A percentile compares a stretch with the other conserved stretches of the same genome.
Conservation (phyloP, 2,329 filamentous ascomycete species). For the Trichothecium roseum region DNA sequence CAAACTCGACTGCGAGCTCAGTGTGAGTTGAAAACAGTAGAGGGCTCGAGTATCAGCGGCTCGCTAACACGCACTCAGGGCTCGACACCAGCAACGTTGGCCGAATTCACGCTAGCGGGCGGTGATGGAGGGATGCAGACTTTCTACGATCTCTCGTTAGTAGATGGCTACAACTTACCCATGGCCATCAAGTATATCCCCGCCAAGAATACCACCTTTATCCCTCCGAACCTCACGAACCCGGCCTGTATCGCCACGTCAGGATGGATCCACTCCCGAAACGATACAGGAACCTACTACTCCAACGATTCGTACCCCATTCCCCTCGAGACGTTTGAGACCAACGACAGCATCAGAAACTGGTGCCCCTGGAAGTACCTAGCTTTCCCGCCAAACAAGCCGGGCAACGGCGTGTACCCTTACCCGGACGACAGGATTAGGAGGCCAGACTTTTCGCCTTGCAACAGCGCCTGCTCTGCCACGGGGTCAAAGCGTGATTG, state of each 20-base stretch:
- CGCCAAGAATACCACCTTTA: constrained; percentile 50
- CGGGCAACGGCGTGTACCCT: constrained; percentile 66
- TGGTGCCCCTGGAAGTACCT: constrained; percentile 82
- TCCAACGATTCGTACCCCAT: constrained; percentile 57
- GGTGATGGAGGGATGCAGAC: constrained; percentile 50
- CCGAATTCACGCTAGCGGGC: constrained; percentile 68
- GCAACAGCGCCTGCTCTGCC: constrained; percentile 65
- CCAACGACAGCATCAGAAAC: constrained; percentile 42
- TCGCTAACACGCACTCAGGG: constrained; percentile 37
- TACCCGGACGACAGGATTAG: constrained; percentile 68
- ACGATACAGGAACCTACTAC: constrained; percentile 44
- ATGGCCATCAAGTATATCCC: constrained; percentile 52
- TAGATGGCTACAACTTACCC: constrained; percentile 77
- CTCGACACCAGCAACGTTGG: constrained; percentile 62
- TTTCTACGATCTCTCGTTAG: constrained; percentile 77
- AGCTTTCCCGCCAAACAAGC: constrained; percentile 54
- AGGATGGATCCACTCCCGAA: constrained; percentile 46
- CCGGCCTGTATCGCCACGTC: constrained; percentile 65
- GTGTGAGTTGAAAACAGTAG: constrained; percentile 37
- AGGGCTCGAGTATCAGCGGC: too few relatives aligned
- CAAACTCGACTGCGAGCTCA: constrained; percentile 55
- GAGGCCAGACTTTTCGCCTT: constrained; percentile 65
- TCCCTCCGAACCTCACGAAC: constrained; percentile 69
- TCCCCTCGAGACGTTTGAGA: constrained; percentile 52
- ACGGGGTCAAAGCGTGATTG: constrained; percentile 59